Evolutionary conservation across 108 stramenopile genomes (phyloP), one percentile per base, ranked within the genome.

Genomic region (Cyclostephanos tholiformis): DNA sequence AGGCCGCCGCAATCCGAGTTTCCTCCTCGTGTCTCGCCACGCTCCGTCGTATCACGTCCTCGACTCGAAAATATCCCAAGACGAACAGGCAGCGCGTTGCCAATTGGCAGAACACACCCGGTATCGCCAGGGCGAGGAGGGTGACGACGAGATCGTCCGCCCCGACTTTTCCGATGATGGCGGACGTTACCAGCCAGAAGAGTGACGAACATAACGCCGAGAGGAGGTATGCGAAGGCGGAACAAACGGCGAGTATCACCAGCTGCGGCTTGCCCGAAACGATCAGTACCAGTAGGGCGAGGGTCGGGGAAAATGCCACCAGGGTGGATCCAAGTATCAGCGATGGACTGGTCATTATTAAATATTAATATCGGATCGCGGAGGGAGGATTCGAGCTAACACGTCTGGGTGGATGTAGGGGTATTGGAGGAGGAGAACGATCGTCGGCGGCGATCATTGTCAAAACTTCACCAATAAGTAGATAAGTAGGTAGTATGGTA

Each of bases 261-360:
- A 95, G 71, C 77, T 95, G 90, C 17, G 93, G 85, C 64, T 95
- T 95, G 19, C 72, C 83, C 20, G 80, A 91, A 0, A 82, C 58
- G 35, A 95, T 67, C 27, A 84, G 71, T 51, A 89, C 76, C 62
- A 95, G 86, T 60, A 92, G 79, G 67, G 87, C 86, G 9, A 91
- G 17, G 49, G 90, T 72, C 17, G 93, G 93, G 12, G 88, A 91
- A 67, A 92, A 91, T 69, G 90, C 89, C 22, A 95, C 74, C 60
- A 90, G 75, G 64, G 82, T 80, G 9, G 84, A 88, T 1, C 91
- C 93, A 67, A 80, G 58, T 22, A 85, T 74, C 25, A 91, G 70
- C 17, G 86, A 49, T 12, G 80, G 58, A 7, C 78, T 66, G 27
- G 89, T 90, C 79, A 87, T 85, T 85, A 32, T 32, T 32, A 32